phyloP scores from a whole-genome alignment of 805 yeast genomes.

The Saturnispora sanitii region DNA sequence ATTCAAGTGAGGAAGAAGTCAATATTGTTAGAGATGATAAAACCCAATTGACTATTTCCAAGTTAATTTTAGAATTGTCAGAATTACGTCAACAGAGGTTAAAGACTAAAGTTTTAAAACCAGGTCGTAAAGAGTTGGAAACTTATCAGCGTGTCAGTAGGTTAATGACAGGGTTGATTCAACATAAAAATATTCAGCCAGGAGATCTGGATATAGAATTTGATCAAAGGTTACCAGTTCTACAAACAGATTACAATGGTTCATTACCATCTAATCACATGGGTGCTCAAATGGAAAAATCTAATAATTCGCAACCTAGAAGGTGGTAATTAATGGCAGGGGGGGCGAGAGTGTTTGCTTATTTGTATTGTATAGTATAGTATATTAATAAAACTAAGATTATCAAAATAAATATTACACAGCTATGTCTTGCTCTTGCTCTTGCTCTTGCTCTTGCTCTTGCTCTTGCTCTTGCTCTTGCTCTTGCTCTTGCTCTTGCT shows the following conservation, averaged over 20 bases:
- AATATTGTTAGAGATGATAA: constrained; percentile 16
- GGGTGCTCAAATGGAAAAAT: constrained; percentile 5
- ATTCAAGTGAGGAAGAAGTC: constrained; percentile 20
- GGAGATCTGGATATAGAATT: constrained; percentile 28
- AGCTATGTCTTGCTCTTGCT: too few species aligned
- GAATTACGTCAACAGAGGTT: constrained; percentile 38
- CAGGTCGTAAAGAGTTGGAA: constrained; percentile 6
- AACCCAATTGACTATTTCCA: constrained; percentile 32
- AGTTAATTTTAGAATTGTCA: constrained; percentile 39
- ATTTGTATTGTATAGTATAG: too few species aligned
- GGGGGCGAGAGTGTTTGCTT: too few species aligned
- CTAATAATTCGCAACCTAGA: constrained; percentile 3
- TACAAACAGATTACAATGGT: constrained; percentile 68
- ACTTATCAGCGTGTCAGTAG: constrained; percentile 26
- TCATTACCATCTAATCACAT: constrained; percentile 51
- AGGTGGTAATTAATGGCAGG: constrained; percentile 5
- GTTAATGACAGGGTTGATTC: constrained; percentile 33
- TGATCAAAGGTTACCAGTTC: constrained; percentile 46
- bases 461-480: too few species aligned
- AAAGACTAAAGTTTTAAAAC: constrained; percentile 6
- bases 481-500: too few species aligned
- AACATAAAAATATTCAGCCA: constrained; percentile 24
- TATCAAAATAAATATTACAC: too few species aligned
- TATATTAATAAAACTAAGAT: too few species aligned
- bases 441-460: too few species aligned